phyloP scores from a whole-genome alignment of 2,329 filamentous ascomycete genomes.

The Sporothrix sp. region DNA sequence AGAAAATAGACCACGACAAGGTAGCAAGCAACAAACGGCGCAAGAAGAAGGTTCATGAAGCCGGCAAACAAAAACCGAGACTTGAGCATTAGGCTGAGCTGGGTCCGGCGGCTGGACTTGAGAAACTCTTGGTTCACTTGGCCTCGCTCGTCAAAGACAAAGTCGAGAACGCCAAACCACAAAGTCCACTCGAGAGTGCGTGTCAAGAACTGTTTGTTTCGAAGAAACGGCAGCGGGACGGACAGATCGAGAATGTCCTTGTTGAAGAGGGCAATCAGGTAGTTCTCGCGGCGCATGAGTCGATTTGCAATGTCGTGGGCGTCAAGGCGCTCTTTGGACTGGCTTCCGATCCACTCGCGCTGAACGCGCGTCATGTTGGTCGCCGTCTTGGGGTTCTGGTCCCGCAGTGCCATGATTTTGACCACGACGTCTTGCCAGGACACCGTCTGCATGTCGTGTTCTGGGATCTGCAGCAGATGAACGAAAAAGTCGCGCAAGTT shows the following conservation, averaged over 20 bases:
- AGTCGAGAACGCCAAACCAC: constrained; percentile 81
- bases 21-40: constrained; percentile 79
- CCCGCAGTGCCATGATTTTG: constrained; percentile 72
- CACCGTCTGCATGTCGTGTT: constrained; percentile 81
- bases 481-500: constrained; percentile 80
- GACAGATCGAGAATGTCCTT: constrained; percentile 88
- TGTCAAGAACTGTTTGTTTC: constrained; percentile 73
- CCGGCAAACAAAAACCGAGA: constrained; percentile 74
- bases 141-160: constrained; percentile 82
- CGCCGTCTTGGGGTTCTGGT: constrained; percentile 75
- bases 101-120: constrained; percentile 67
- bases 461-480: constrained; percentile 70
- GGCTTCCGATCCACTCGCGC: constrained; percentile 59
- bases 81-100: constrained; percentile 68
- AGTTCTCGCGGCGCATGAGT: constrained; percentile 93
- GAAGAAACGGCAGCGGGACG: constrained; percentile 73
- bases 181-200: constrained; percentile 87
- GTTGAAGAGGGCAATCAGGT: constrained; percentile 93
- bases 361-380: constrained; percentile 42
- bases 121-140: constrained; percentile 82
- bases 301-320: constrained; percentile 96
- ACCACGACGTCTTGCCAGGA: constrained; percentile 89
- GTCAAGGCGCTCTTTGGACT: constrained; percentile 88
- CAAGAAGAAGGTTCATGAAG: constrained; percentile 74
- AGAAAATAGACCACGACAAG: constrained; percentile 86